These are phyloP conservation scores for Macrolepiota fuliginosa DNA, from an alignment of 768 basidiomycete species.

Conservation along the genomic window DNA sequence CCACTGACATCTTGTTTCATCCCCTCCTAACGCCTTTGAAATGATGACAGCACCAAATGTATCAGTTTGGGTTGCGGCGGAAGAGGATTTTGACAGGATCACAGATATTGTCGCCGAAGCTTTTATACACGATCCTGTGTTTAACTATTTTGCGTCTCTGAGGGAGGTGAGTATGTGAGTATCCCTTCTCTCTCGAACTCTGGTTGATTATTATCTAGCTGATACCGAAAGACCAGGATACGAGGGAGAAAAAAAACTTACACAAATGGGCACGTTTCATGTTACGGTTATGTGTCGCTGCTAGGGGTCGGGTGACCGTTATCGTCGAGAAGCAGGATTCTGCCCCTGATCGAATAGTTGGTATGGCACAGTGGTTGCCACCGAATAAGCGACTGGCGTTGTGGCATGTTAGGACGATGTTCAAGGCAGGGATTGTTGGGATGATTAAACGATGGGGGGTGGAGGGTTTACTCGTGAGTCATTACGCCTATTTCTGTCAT, in stretches of 20 bases:
- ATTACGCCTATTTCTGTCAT: background rate
- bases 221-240: constrained; percentile 15
- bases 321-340: constrained; percentile 18
- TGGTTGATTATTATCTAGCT: constrained; percentile 13
- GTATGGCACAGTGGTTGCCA: constrained; percentile 26
- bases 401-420: constrained; percentile 20
- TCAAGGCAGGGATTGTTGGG: constrained; percentile 18
- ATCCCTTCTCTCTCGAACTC: background rate
- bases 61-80: constrained; percentile 19
- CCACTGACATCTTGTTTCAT: background rate
- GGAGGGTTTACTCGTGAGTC: constrained; percentile 18
- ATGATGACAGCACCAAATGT: background rate
- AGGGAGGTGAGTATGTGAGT: constrained; percentile 17
- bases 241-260: constrained; percentile 14
- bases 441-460: constrained; percentile 21
- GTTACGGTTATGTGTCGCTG: constrained; percentile 16
- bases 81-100: constrained; percentile 23
- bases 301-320: constrained; percentile 26
- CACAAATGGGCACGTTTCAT: constrained; percentile 20
- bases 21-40: background rate
- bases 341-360: constrained; percentile 19
- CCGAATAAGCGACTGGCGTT: constrained; percentile 22
- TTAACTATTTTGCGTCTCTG: constrained; percentile 26
- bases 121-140: constrained; percentile 26
- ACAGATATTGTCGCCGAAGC: constrained; percentile 19